Base-by-base conservation (phyloP, 2,329 filamentous ascomycete species). In the Alternaria brassicicola region DNA sequence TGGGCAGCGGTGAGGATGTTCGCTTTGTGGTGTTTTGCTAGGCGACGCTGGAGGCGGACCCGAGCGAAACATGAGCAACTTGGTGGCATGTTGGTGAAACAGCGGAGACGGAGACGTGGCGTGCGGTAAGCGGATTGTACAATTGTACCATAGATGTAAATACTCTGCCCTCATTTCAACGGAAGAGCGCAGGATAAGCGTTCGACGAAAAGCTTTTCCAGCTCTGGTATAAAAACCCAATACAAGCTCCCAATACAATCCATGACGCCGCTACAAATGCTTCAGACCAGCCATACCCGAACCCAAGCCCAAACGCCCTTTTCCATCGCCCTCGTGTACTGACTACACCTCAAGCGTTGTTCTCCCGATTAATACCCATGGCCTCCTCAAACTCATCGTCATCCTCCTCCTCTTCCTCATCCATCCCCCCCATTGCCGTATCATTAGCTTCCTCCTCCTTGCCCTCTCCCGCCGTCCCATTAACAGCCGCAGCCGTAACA, bases 351-450 rank as follows among this genome's bases (percentile, higher is more conserved):
- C 38, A 41, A 41, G 6, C 2, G 2, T 23, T 50, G 6, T 25
- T 50, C 38, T 55, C 54, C 31, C 35, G 26, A 9, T 41, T 54
- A 12, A 59, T 43, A 3, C 75, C 75, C 74, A 78, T 77, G 5
- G 72, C 75, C 58, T 75, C 73, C 62, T 77, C 78, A 67, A 82
- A 82, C 54, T 81, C 78, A 64, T 81, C 78, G 55, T 81, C 77
- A 66, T 80, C 79, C 21, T 72, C 70, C 36, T 70, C 67, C 30
- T 74, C 73, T n/a, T 75, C 74, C n/a, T 71, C 74, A 23, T 67
- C 74, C 69, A 72, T 68, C 0, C 70, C 71, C 1, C 71, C 65
- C 69, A 75, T 76, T 10, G 58, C 54, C 36, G 67, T 70, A 64
- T 76, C 74, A 4, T 31, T 66, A 6, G 41, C 62, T 3, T 39